These are phyloP conservation scores for Ceratocystis diversiconidia DNA, from an alignment of 2,329 filamentous ascomycete genomes.

Conservation along the genomic window DNA sequence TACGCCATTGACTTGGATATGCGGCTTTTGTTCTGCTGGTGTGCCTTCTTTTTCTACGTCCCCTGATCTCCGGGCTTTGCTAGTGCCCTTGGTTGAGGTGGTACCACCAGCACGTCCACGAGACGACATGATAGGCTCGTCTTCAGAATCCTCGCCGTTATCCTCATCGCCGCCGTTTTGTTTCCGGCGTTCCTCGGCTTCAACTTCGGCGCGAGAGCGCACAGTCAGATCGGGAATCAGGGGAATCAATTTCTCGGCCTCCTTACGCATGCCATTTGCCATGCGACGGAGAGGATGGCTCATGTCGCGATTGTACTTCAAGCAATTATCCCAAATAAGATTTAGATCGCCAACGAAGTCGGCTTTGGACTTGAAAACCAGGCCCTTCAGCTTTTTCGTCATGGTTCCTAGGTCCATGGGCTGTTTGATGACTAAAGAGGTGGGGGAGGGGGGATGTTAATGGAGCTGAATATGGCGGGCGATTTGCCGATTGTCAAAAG, in stretches of 20 bases:
- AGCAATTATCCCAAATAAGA: conserved; percentile 91
- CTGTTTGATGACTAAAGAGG: conserved; percentile 63
- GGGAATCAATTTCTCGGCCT: conserved; percentile 91
- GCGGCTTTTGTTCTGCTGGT: conserved; percentile 61
- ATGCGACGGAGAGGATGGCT: conserved; percentile 79
- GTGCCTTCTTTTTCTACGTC: conserved; percentile 54
- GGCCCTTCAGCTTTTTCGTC: conserved; percentile 87
- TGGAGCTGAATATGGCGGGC: conserved; percentile 18
- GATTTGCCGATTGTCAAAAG: too few species aligned
- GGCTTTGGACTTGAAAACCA: conserved; percentile 73
- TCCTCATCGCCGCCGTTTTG: conserved; percentile 76
- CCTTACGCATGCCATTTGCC: conserved; percentile 90
- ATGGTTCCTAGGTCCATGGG: conserved; percentile 97
- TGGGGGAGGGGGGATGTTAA: not conserved
- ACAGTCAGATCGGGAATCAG: conserved; percentile 88
- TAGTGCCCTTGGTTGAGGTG: conserved; percentile 48
- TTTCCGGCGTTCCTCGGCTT: conserved; percentile 71
- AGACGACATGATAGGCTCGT: conserved; percentile 97
- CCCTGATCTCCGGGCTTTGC: conserved; percentile 60
- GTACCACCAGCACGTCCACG: conserved; percentile 70
- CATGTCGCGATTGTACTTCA: conserved; percentile 87
- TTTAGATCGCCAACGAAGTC: conserved; percentile 91
- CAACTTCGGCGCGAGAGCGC: conserved; percentile 81
- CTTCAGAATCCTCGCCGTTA: conserved; percentile 79
- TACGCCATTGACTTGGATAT: conserved; percentile 51